Base-by-base conservation (phyloP, 495 filamentous ascomycete species). In the Neurospora terricola region DNA sequence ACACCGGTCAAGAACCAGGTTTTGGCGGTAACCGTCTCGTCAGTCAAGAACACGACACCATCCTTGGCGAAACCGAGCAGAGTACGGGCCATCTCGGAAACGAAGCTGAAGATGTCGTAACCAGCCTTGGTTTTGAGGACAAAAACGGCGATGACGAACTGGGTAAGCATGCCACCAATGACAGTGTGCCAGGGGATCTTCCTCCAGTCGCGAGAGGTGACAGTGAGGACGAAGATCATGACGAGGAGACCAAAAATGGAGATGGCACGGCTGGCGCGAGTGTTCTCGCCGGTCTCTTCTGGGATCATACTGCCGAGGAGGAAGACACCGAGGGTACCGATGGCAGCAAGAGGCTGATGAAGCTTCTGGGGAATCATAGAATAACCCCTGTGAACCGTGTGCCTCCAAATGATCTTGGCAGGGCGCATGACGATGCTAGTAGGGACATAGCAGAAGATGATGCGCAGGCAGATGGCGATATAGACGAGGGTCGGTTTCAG, bases 101-200 rank as follows among this genome's bases (percentile, higher is more conserved):
- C 87, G 82, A 97, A 97, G 79, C 86, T 89, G 86, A 97, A 97
- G 80, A 97, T 97, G 77, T 97, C 92, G 79, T 82, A 91, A 86
- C 82, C 93, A 27, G 90, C 92, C 30, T 87, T 81, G 37, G 92
- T 93, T 34, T 93, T 87, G 73, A 97, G 85, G 37, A 97, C 94
- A 74, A 97, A 97, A 9, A 97, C 85, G 9, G 92, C 94, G 72
- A 97, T 83, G 78, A 97, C 86, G 81, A 95, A 97, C 77, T 97
- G 94, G 38, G 88, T 86, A 62, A 96, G 84, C 91, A 96, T 96
- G 66, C 94, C 94, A 48, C 83, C 83, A 73, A 97, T 93, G 71
- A 97, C 94, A 0, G 94, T 94, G 76, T 96, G 92, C 91, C 91
- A 93, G n/a, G 88, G 86, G 70, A 94, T 88, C n/a, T 83, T 85